Evolutionary conservation across 768 basidiomycete species (phyloP), one percentile per base, ranked within the genome.

Genomic region (Mycena sanguinolenta): DNA sequence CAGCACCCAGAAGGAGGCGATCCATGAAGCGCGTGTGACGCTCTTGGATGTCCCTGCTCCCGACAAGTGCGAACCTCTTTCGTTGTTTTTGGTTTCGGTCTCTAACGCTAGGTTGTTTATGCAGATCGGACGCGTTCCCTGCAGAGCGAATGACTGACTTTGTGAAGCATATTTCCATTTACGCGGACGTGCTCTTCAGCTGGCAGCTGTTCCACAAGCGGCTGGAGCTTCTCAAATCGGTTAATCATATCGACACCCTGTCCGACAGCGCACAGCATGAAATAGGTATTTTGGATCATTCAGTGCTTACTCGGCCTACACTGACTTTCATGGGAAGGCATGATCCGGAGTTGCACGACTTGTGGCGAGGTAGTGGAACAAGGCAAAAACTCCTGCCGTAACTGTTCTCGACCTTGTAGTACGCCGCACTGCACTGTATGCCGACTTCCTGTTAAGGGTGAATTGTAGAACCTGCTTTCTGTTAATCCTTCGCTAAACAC

Each of bases 171-270:
- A 83, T 95, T 25, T 80, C 89, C 50, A 84, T 85, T 1, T 96
- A 96, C 76, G 92, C 92, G 8, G 93, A 96, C 65, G 81, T 92
- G 71, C 82, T 96, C 27, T 89, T 89, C 72, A 82, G 90, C 52
- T 96, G 95, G 95, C 82, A 89, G 70, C 77, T 95, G 61, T 82
- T 87, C 73, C 84, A 89, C 46, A 92, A 94, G 76, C 88, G 95
- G 3, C 79, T 91, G 21, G 93, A 95, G 72, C 84, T 96, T 1
- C 80, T 95, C 65, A 93, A 93, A 71, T 84, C 88, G n/a, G 85
- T 91, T 25, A 84, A 83, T 70, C 78, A 75, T 55, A 64, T 82
- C 75, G 62, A 52, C 76, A 77, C 65, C 30, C 75, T 65, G 60
- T 70, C 60, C 34, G 72, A 42, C 69, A 28, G 42, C 12, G 75